Evolutionary conservation across 2,329 filamentous ascomycete species (phyloP).

Genomic region (Leptographium radiaticola): DNA sequence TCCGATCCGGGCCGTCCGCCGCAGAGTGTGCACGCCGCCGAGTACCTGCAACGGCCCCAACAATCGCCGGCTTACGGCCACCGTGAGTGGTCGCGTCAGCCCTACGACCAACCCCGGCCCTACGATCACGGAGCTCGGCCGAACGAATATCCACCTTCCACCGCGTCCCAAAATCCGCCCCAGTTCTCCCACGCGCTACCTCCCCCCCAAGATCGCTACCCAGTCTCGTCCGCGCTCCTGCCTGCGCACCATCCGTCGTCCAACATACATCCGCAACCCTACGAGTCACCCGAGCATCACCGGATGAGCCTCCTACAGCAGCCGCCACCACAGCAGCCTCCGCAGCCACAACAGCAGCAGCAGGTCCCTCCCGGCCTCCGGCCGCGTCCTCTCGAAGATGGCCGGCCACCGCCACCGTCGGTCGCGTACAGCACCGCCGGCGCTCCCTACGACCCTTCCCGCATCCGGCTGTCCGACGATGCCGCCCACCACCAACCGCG

Average conservation of each 20-base stretch:
- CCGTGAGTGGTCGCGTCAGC: conserved; percentile 27
- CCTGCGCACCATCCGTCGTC: conserved; percentile 18
- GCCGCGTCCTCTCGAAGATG: conserved; percentile 31
- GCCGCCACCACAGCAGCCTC: conserved; percentile 11
- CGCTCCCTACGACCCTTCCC: conserved; percentile 28
- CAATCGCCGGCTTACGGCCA: conserved; percentile 27
- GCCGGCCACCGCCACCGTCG: conserved; percentile 31
- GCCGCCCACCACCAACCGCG: conserved; percentile 47
- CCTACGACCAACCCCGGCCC: conserved; percentile 29
- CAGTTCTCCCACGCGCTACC: conserved; percentile 22
- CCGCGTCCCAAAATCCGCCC: conserved; percentile 17
- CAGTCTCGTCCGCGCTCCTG: conserved; percentile 16
- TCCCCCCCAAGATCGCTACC: conserved; percentile 26
- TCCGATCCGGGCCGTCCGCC: conserved; percentile 21
- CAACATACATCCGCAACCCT: conserved; percentile 23
- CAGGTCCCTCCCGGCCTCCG: conserved; percentile 17
- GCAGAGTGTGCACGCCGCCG: conserved; percentile 25
- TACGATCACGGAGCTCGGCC: conserved; percentile 29
- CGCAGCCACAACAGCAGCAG: conserved; percentile 15
- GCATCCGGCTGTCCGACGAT: conserved; percentile 32
- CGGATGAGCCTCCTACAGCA: conserved; percentile 21
- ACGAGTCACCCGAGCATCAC: conserved; percentile 38
- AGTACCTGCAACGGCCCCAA: conserved; percentile 27
- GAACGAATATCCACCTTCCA: conserved; percentile 32
- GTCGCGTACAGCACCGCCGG: conserved; percentile 32